A percentile compares a stretch with the other conserved stretches of the same genome.
Conservation (phyloP, 1,139 yeast species). For the Tardiomyces digboiensis region DNA sequence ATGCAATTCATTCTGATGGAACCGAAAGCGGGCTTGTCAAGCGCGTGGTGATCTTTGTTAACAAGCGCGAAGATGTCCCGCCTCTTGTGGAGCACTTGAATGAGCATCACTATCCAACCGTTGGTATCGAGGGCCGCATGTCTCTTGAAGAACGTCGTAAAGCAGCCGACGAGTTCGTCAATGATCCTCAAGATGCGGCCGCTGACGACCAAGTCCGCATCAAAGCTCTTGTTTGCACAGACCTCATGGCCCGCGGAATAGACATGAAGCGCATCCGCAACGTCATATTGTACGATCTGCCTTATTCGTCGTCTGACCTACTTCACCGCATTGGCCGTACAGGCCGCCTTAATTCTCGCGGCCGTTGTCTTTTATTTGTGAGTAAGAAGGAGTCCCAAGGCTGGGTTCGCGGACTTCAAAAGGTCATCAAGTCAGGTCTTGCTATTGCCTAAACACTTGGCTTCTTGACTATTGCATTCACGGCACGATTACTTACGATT, state of each 20-base stretch:
- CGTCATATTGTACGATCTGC: constrained; percentile 78
- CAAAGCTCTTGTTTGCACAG: constrained; percentile 82
- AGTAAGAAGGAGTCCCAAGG: constrained; percentile 57
- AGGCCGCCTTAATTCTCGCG: constrained; percentile 84
- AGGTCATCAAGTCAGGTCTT: constrained; percentile 42
- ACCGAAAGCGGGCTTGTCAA: constrained; percentile 71
- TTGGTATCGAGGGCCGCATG: constrained; percentile 60
- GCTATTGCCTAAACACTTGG: constrained; percentile 10
- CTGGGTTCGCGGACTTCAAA: constrained; percentile 82
- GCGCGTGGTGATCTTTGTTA: constrained; percentile 81
- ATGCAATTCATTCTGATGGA: constrained; percentile 78
- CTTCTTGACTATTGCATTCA: not conserved
- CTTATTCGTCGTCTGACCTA: constrained; percentile 74
- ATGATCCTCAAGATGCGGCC: constrained; percentile 37
- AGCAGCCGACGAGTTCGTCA: constrained; percentile 51
- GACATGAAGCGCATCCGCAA: constrained; percentile 79
- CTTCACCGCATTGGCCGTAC: constrained; percentile 93
- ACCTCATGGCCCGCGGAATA: constrained; percentile 80
- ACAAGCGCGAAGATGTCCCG: constrained; percentile 55
- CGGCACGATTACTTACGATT: not conserved
- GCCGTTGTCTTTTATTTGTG: constrained; percentile 72
- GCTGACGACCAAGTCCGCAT: constrained; percentile 6
- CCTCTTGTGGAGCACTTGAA: constrained; percentile 47
- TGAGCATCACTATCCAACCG: constrained; percentile 49
- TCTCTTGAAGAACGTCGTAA: constrained; percentile 45